Conservation (phyloP, 305 asterid genomes). For the Solanum hybrid region DNA sequence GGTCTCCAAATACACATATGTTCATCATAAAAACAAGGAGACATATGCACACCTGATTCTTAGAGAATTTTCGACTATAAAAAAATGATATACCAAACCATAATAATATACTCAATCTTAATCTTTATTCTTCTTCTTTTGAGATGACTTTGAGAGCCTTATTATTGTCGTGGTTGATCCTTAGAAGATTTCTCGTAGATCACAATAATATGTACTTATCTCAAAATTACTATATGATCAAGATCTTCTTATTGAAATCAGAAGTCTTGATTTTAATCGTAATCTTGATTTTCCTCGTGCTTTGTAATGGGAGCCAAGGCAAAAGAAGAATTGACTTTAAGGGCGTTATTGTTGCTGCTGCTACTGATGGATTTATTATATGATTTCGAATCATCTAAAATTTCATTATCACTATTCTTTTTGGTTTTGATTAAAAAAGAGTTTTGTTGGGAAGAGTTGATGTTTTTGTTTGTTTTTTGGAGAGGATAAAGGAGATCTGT, state of each 20-base stretch:
- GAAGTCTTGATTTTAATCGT: constrained; percentile 4
- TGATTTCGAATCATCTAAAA: constrained; percentile 9
- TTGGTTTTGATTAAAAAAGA: constrained; percentile 6
- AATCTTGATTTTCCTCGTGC: constrained; percentile 8
- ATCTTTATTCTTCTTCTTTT: neutral
- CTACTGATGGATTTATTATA: neutral
- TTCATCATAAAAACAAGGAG: neutral
- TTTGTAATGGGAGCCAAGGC: constrained; percentile 5
- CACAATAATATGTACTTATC: neutral
- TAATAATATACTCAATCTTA: neutral
- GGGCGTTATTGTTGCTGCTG: neutral
- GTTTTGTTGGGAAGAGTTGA: constrained; percentile 12
- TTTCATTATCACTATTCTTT: neutral
- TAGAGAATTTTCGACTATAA: neutral
- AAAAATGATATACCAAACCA: neutral
- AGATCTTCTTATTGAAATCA: neutral
- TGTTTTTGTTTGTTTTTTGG: constrained; percentile 5
- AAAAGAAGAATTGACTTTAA: constrained; percentile 4
- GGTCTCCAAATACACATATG: neutral
- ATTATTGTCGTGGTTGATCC: neutral
- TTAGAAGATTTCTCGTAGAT: neutral
- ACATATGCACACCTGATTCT: neutral
- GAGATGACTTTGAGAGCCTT: neutral
- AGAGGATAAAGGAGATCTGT: constrained; percentile 26
- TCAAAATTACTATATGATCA: neutral